Percentiles rank a stretch among this genome's conserved stretches.
phyloP scores from a whole-genome alignment of 2,329 filamentous ascomycete genomes.

The Ceratocystis huliohia region DNA sequence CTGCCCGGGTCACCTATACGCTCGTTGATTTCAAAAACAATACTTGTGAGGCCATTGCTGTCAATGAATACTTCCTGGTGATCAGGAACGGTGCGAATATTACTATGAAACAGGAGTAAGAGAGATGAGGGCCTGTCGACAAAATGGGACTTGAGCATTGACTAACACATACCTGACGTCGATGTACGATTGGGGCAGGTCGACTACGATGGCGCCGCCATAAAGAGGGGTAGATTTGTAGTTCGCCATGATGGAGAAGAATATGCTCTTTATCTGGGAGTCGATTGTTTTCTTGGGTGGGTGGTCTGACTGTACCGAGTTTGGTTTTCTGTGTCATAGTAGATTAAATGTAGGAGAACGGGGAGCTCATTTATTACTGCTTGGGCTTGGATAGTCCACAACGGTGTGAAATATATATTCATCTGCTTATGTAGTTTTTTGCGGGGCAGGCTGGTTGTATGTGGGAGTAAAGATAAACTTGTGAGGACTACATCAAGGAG shows the following conservation, averaged over 20 bases:
- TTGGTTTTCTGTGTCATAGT: no score
- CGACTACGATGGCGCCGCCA: conserved; percentile 57
- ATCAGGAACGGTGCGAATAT: conserved; percentile 63
- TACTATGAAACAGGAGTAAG: conserved; percentile 33
- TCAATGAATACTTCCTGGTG: conserved; percentile 92
- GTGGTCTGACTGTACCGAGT: no score
- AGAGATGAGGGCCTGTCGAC: not conserved
- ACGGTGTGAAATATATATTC: no score
- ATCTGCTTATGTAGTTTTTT: no score
- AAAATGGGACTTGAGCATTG: not conserved
- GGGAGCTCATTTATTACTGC: no score
- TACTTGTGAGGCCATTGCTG: conserved; percentile 65
- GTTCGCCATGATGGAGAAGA: conserved; percentile 33
- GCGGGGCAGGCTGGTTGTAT: no score
- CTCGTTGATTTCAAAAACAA: conserved; percentile 85
- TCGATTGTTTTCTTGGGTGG: not conserved
- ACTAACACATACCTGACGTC: conserved; percentile 52
- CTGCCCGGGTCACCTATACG: conserved; percentile 49
- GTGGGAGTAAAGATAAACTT: no score
- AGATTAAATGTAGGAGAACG: no score
- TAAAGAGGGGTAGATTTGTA: conserved; percentile 52
- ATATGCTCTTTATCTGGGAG: not conserved
- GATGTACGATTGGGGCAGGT: conserved; percentile 54
- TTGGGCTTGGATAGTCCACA: no score
- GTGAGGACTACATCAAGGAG: no score